Evolutionary conservation across 2,329 filamentous ascomycete genomes (phyloP).

Genomic region (Exutisphaerella laricina): DNA sequence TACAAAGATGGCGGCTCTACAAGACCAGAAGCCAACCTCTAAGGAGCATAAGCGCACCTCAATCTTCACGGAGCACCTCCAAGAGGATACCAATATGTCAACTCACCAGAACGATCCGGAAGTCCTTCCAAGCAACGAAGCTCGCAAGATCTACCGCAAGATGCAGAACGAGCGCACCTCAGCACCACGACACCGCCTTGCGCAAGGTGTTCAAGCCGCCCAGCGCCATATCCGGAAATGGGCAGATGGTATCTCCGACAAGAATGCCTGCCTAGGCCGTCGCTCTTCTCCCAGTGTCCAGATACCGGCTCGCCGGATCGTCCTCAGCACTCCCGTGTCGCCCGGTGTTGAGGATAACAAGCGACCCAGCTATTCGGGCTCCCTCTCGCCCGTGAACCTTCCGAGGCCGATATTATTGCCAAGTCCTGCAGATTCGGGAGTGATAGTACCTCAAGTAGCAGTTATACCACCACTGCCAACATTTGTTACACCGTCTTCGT

Average conservation of each 20-base stretch:
- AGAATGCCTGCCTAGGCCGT: no score
- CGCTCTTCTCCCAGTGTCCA: no score
- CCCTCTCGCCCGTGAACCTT: not conserved
- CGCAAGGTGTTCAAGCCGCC: no score
- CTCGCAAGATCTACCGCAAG: not conserved
- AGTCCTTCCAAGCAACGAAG: not conserved
- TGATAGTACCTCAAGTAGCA: not conserved
- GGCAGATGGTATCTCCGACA: no score
- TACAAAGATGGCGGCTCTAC: not conserved
- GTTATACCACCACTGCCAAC: not conserved
- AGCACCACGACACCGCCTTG: not conserved
- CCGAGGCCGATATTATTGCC: not conserved
- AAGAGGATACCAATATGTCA: not conserved
- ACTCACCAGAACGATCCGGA: slow-evolving; percentile 1
- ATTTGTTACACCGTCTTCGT: not conserved
- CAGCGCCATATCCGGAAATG: no score
- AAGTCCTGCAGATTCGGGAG: not conserved
- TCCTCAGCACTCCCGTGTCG: no score
- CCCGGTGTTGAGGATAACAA: no score
- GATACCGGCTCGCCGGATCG: no score
- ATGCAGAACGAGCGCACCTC: not conserved
- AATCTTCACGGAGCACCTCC: not conserved
- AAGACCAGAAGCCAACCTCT: not conserved
- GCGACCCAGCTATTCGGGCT: not conserved
- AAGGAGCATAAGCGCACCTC: not conserved